Percentiles rank a stretch among this genome's conserved stretches.
These are phyloP conservation scores for Jaltomata sinuosa DNA, from an alignment of 257 asterid species.

Conservation along the genomic window DNA sequence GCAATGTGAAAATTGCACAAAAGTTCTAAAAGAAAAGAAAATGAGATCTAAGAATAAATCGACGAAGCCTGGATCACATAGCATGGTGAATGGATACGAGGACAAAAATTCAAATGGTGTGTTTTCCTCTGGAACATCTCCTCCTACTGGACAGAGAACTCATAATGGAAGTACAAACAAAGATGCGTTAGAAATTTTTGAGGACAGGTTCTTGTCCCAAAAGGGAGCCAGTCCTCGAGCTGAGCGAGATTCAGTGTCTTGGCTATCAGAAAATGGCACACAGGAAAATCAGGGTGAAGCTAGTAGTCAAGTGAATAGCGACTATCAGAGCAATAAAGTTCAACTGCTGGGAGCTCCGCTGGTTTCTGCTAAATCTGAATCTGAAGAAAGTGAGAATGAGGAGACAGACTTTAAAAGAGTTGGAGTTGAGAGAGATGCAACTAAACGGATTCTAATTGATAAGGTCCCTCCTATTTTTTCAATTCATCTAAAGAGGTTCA, in stretches of 20 bases:
- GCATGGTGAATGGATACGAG: constrained; percentile 13
- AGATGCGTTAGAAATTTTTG: constrained; percentile 16
- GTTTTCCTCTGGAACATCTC: background rate
- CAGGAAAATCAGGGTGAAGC: constrained; percentile 3
- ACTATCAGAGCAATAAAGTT: constrained; percentile 1
- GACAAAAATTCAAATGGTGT: constrained; percentile 1
- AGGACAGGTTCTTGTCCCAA: constrained; percentile 4
- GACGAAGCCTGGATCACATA: constrained; percentile 11
- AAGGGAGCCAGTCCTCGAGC: constrained; percentile 8
- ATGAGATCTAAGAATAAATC: constrained; percentile 21
- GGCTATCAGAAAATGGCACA: constrained; percentile 13
- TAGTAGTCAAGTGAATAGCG: background rate
- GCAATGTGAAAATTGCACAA: constrained; percentile 90
- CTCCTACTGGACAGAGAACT: background rate
- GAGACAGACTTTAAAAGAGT: constrained; percentile 26
- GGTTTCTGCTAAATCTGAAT: constrained; percentile 17
- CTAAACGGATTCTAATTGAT: constrained; percentile 53
- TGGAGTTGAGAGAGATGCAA: constrained; percentile 86
- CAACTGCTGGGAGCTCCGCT: constrained; percentile 6
- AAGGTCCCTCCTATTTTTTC: constrained; percentile 73
- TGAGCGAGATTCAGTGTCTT: constrained; percentile 18
- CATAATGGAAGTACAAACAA: constrained; percentile 21
- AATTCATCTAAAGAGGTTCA: constrained; percentile 77
- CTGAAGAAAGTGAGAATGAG: constrained; percentile 29
- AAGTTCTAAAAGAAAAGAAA: constrained; percentile 42